These are phyloP conservation scores for Entrophospora sp. DNA, from an alignment of 192 early-diverging fungal species.

Conservation along the genomic window DNA sequence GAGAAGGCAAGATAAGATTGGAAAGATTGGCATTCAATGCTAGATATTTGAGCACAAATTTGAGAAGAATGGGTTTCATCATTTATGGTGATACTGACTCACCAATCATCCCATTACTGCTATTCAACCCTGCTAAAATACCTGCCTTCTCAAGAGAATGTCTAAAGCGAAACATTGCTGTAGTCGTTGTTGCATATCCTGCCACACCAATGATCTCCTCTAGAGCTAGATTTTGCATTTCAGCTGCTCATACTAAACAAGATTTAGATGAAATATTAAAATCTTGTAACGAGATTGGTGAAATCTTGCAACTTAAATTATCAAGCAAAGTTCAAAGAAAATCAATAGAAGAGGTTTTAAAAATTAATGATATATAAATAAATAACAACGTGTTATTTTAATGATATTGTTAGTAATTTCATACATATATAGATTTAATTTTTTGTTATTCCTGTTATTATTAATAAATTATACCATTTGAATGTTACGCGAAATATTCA, in stretches of 20 bases:
- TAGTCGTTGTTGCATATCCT: conserved; percentile 95
- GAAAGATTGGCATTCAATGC: conserved; percentile 82
- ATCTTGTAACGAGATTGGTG: conserved; percentile 66
- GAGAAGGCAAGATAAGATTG: conserved; percentile 75
- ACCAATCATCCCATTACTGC: conserved; percentile 84
- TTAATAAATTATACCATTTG: too few species aligned
- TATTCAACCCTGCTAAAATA: conserved; percentile 95
- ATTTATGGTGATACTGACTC: conserved; percentile 80
- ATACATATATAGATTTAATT: too few species aligned
- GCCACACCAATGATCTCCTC: conserved; percentile 96
- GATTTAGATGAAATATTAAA: conserved; percentile 75
- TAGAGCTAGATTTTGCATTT: conserved; percentile 91
- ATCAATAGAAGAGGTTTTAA: conserved; percentile 14
- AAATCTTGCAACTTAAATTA: conserved; percentile 57
- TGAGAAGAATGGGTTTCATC: conserved; percentile 88
- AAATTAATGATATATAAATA: neutral
- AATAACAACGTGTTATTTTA: too few species aligned
- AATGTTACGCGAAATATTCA: too few species aligned
- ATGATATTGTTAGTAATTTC: neutral
- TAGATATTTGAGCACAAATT: conserved; percentile 68
- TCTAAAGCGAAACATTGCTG: conserved; percentile 81
- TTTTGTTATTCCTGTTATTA: too few species aligned
- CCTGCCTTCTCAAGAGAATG: conserved; percentile 91
- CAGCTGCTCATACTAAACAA: conserved; percentile 86
- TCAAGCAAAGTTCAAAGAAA: neutral